Evolutionary conservation across 1,139 yeast genomes (phyloP).

Genomic region (Citeromyces siamensis): DNA sequence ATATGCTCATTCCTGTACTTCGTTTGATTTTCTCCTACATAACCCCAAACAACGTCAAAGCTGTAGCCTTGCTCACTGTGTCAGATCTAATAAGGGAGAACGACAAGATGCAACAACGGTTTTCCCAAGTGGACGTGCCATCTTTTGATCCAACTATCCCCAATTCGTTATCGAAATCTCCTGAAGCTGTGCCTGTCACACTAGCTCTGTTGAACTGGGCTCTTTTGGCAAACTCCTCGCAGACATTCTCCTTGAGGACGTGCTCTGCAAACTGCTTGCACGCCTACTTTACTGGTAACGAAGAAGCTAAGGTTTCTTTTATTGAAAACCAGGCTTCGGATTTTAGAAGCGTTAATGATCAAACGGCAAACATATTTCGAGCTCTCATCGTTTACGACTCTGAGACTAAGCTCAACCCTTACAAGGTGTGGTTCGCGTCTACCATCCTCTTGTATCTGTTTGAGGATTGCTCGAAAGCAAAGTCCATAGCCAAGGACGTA

Average conservation of each 20-base stretch:
- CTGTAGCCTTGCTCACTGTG: constrained; percentile 57
- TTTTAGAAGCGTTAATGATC: not conserved
- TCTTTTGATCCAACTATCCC: constrained; percentile 78
- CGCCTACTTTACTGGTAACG: constrained; percentile 57
- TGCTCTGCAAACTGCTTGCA: constrained; percentile 57
- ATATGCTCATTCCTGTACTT: constrained; percentile 52
- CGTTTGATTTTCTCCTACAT: constrained; percentile 55
- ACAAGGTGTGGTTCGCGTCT: constrained; percentile 78
- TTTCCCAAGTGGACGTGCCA: constrained; percentile 83
- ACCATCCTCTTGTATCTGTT: constrained; percentile 52
- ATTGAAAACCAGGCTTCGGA: constrained; percentile 39
- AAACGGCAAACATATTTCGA: constrained; percentile 40
- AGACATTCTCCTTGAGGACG: constrained; percentile 67
- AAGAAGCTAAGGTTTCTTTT: constrained; percentile 42
- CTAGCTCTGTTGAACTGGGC: constrained; percentile 77
- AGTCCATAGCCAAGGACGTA: constrained; percentile 38
- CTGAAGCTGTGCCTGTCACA: constrained; percentile 47
- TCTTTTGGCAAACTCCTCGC: constrained; percentile 66
- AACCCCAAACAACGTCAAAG: constrained; percentile 52
- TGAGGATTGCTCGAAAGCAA: constrained; percentile 40
- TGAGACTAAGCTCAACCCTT: constrained; percentile 70
- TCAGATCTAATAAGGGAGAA: constrained; percentile 67
- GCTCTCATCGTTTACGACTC: constrained; percentile 71
- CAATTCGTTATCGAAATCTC: constrained; percentile 14
- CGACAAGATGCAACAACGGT: constrained; percentile 48